Evolutionary conservation across 2,329 filamentous ascomycete species (phyloP), one percentile per base, ranked within the genome.

Genomic region (Penicillium sp.): DNA sequence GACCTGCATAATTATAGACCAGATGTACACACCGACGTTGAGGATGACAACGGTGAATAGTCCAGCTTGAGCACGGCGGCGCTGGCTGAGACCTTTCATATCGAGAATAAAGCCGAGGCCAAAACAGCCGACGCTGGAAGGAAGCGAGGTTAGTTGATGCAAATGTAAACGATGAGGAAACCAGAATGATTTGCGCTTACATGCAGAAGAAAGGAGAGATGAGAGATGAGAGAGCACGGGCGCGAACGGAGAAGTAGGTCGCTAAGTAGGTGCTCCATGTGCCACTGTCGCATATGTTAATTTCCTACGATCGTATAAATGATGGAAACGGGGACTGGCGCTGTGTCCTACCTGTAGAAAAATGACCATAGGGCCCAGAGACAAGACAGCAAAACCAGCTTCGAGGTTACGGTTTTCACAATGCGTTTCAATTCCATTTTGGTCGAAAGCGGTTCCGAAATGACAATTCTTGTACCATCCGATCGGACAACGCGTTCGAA

Each of bases 161-260:
- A 2, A 42, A 13, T 13, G 15, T 18, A 18, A 1, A 18, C 15
- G 2, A 1, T 3, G 13, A 18, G 6, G n/a, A 20, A 20, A 0
- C 12, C 7, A 3, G 10, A 1, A 28, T 23, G 7, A 10, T 18
- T 5, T 9, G 9, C 8, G 59, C 69, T 59, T 55, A 69, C 68
- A 77, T 76, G 67, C 75, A 77, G 57, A 77, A 75, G 61, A 76
- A 76, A 0, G 75, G 75, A 5, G 74, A 76, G 24, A 76, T 59
- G 8, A 76, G 66, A 3, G 73, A 75, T 0, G 73, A 76, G 7
- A 74, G 65, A 3, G 75, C 73, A 23, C 71, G 69, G 27, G 72
- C 65, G 18, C 74, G 72, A 24, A 76, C 72, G 9, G 67, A 68
- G 53, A 75, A 75, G 52, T 75, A 75, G 8, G 67, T 72, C 28